phyloP scores from a whole-genome alignment of 148 eudicot species.

The Fallopia convolvulus region DNA sequence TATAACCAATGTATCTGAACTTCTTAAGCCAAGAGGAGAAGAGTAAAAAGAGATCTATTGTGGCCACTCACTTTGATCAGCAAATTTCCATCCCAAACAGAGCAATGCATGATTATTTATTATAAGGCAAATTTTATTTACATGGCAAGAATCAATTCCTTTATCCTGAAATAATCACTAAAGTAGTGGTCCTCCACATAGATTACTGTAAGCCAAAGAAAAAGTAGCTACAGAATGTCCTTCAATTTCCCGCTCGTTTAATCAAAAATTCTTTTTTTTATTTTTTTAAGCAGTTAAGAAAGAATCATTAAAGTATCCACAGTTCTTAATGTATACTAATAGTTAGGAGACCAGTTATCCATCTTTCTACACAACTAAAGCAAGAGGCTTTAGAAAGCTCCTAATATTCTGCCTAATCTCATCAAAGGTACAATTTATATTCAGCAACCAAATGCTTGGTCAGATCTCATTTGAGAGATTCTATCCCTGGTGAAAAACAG shows the following conservation, averaged over 20 bases:
- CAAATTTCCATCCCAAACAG: slow-evolving; percentile 2
- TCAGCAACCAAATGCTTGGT: neutral
- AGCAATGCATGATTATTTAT: neutral
- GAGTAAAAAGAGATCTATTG: neutral
- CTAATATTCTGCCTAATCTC: neutral
- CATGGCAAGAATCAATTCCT: slow-evolving; percentile 8
- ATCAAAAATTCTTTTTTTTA: neutral
- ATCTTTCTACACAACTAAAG: neutral
- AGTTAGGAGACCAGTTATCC: neutral
- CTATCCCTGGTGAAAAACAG: neutral
- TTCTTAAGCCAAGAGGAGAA: neutral
- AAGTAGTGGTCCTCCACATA: slow-evolving; percentile 1
- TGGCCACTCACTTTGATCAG: neutral
- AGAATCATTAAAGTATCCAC: neutral
- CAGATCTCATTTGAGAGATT: neutral
- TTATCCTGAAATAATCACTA: neutral
- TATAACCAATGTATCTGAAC: neutral
- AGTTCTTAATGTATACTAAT: neutral
- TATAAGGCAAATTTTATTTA: neutral
- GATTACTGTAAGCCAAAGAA: neutral
- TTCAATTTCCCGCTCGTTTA: slow-evolving; percentile 1
- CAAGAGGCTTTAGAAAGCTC: neutral
- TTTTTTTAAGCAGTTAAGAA: neutral
- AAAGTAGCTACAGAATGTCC: neutral
- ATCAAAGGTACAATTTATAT: neutral